A percentile compares a stretch with the other conserved stretches of the same genome.
phyloP scores from a whole-genome alignment of 192 early-diverging fungal genomes.

The Coemansia sp. region DNA sequence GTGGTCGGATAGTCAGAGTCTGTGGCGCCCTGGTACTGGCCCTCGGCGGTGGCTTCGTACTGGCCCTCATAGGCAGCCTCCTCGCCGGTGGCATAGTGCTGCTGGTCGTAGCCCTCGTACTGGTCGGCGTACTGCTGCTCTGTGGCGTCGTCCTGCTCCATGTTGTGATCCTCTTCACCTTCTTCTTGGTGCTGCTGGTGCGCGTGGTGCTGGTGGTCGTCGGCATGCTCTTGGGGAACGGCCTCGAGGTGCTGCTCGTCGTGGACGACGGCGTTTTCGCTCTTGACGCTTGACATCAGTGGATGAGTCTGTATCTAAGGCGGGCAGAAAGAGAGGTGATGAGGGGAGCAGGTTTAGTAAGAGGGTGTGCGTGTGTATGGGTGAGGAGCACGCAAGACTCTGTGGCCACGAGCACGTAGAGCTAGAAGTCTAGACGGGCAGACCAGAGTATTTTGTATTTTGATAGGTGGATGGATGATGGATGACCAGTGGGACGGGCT shows the following conservation, averaged over 20 bases:
- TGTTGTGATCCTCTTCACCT: conserved; percentile 9
- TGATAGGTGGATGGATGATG: no score
- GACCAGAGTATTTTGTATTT: no score
- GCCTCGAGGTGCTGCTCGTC: conserved; percentile 14
- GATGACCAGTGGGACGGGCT: no score
- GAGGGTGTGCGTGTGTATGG: no score
- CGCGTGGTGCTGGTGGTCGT: conserved; percentile 7
- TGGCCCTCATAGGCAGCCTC: conserved; percentile 23
- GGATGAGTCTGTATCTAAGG: no score
- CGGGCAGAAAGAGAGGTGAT: no score
- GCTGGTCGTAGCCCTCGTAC: conserved; percentile 24
- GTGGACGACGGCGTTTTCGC: background rate
- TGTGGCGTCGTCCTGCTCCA: conserved; percentile 30
- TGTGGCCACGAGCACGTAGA: no score
- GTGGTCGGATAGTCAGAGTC: conserved; percentile 15
- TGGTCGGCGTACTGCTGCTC: conserved; percentile 37
- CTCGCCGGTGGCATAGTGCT: conserved; percentile 33
- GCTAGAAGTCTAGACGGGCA: no score
- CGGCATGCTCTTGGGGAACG: conserved; percentile 1
- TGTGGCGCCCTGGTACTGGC: conserved; percentile 24
- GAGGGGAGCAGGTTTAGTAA: no score
- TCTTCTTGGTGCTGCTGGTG: conserved; percentile 10
- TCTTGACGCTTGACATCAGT: conserved; percentile 30
- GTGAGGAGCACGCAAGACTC: no score
- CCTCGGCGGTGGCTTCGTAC: conserved; percentile 31